These are phyloP conservation scores for Botrytis tulipae DNA, from an alignment of 2,329 filamentous ascomycete genomes.

Conservation along the genomic window DNA sequence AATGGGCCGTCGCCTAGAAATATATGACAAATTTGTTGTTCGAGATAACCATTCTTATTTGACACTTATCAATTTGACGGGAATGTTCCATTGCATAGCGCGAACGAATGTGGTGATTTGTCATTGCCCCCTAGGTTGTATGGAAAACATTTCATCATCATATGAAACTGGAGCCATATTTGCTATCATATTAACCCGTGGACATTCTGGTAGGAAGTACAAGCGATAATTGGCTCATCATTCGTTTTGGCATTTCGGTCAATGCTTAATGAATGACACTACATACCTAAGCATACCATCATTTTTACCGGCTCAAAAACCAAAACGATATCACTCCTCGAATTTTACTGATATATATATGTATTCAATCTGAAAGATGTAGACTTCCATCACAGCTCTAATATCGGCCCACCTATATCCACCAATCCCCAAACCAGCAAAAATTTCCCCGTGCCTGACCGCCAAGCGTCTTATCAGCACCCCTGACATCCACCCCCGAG, in stretches of 20 bases:
- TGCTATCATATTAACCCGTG: background rate
- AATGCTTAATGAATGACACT: background rate
- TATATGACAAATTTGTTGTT: background rate
- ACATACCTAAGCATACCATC: background rate
- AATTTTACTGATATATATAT: background rate
- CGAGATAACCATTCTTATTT: background rate
- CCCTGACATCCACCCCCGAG: background rate
- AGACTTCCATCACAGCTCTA: background rate
- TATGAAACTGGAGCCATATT: background rate
- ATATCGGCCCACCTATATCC: background rate
- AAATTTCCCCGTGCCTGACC: background rate
- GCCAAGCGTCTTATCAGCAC: constrained; percentile 5
- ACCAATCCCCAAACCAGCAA: background rate
- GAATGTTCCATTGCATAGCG: background rate
- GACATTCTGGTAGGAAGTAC: background rate
- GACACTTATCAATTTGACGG: background rate
- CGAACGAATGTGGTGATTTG: background rate
- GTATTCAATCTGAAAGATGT: background rate
- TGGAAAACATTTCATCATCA: background rate
- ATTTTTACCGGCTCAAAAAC: background rate
- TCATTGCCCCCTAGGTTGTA: background rate
- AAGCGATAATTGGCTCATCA: background rate
- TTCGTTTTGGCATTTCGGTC: background rate
- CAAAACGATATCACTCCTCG: background rate
- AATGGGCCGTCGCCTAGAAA: background rate